Base-by-base conservation (phyloP, 768 basidiomycete genomes). In the Pleurotus citrinopileatus region DNA sequence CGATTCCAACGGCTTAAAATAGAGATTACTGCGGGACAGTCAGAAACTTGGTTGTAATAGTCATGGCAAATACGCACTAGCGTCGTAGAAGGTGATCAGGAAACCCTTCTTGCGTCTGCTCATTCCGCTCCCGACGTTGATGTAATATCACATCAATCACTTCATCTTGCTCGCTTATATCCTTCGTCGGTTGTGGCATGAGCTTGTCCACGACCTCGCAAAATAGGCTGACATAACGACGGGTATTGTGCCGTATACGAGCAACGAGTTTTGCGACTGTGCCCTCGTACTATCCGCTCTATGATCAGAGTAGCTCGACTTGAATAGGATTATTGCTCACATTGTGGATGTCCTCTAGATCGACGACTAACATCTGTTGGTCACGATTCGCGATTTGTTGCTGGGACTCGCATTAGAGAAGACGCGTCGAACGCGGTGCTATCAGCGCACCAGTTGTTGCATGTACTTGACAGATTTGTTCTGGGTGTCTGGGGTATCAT, bases 111-210 rank as follows among this genome's bases (percentile, higher is more conserved):
- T 86, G 81, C n/a, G 69, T 69, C 66, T 89, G 84, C 53, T 87
- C 84, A 62, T 98, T 98, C 55, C 92, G 80, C 67, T 97, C 91
- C 52, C 87, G 78, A 52, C 97, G 80, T 64, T 98, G 97, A 67
- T 94, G 93, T 58, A 98, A 79, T 55, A 99, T 97, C 3, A 98
- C 86, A 69, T 99, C 97, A 36, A 98, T 90, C 45, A 98, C 95
- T 68, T 99, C 97, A 57, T 93, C 90, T 36, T 93, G 83, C 58
- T 92, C 86, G 54, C 84, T 87, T 56, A 98, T 90, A 61, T 97
- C 94, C 65, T 86, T 89, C 7, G 90, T 94, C 10, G 94, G 91
- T 32, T 77, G 74, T 13, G 94, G 95, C 80, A 98, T 85, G 52
- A 96, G 78, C 57, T 83, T 81, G 77, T 99, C 97, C 52, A 98